phyloP scores from a whole-genome alignment of 75 land plant species.

The Sequoia sempervirens region DNA sequence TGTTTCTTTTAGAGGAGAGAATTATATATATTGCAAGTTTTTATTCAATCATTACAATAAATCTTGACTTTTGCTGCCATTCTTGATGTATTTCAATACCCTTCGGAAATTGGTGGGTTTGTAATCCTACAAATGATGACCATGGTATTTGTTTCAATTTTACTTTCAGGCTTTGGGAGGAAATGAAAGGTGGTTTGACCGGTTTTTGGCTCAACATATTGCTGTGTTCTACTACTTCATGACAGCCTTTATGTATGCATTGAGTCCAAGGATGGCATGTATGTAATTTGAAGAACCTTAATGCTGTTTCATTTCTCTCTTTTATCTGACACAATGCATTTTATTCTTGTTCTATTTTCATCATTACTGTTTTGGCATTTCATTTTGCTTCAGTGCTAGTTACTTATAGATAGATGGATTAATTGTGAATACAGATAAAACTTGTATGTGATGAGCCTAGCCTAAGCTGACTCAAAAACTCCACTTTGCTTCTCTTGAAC shows the following conservation, averaged over 20 bases:
- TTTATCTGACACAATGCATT: background rate
- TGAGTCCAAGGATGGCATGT: constrained; percentile 99
- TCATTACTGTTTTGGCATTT: background rate
- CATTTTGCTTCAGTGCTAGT: background rate
- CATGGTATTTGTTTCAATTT: background rate
- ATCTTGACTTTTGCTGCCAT: background rate
- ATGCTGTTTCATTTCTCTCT: background rate
- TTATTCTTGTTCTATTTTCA: background rate
- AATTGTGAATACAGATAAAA: too few relatives aligned
- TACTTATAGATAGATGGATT: background rate
- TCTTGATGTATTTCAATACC: background rate
- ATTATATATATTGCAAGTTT: background rate
- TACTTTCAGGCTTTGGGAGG: constrained; percentile 85
- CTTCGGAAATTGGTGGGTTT: background rate
- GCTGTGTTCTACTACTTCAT: constrained; percentile 82
- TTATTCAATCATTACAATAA: background rate
- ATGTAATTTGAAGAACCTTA: constrained; percentile 23
- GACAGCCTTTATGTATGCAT: constrained; percentile 77
- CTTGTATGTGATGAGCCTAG: too few relatives aligned
- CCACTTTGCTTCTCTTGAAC: too few relatives aligned
- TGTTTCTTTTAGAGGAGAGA: background rate
- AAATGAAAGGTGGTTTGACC: constrained; percentile 90
- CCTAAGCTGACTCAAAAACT: too few relatives aligned
- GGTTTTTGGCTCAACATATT: constrained; percentile 86
- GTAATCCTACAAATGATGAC: background rate